Conservation (phyloP, 768 basidiomycete species). For the Mycena alexandri region DNA sequence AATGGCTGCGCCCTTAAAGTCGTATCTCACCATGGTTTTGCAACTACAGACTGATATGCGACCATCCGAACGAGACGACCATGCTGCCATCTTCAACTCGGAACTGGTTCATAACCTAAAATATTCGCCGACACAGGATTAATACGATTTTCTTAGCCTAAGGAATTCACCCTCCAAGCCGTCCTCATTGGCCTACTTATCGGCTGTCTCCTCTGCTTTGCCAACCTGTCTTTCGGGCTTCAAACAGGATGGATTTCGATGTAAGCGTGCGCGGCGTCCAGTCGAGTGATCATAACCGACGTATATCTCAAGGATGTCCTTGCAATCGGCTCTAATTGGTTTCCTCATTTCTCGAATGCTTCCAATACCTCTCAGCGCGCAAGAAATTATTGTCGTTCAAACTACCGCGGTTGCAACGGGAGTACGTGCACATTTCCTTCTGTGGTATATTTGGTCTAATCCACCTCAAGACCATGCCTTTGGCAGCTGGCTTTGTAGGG, state of each 20-base stretch:
- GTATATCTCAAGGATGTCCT: conserved; percentile 82
- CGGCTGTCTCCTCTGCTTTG: conserved; percentile 91
- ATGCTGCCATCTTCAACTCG: not conserved
- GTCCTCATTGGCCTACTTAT: conserved; percentile 85
- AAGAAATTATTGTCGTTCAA: conserved; percentile 94
- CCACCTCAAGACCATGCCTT: conserved; percentile 71
- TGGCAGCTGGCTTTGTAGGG: conserved; percentile 90
- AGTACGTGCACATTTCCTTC: conserved; percentile 3
- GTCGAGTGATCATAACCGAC: conserved; percentile 6
- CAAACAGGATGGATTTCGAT: conserved; percentile 94
- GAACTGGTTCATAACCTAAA: not conserved
- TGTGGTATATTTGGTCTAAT: not conserved
- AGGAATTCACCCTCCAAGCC: conserved; percentile 59
- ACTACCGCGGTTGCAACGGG: conserved; percentile 97
- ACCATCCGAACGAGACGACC: conserved; percentile 12
- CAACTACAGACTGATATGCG: not conserved
- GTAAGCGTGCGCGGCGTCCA: conserved; percentile 54
- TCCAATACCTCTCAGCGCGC: conserved; percentile 81
- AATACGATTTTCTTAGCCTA: conserved; percentile 3
- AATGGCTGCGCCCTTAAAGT: not conserved
- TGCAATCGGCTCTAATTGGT: conserved; percentile 94
- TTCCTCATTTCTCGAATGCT: conserved; percentile 86
- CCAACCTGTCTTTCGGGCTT: conserved; percentile 89
- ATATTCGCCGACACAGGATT: not conserved
- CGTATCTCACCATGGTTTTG: conserved; percentile 12